Base-by-base conservation (phyloP, 2,329 filamentous ascomycete species). In the Fusarium floridanum region DNA sequence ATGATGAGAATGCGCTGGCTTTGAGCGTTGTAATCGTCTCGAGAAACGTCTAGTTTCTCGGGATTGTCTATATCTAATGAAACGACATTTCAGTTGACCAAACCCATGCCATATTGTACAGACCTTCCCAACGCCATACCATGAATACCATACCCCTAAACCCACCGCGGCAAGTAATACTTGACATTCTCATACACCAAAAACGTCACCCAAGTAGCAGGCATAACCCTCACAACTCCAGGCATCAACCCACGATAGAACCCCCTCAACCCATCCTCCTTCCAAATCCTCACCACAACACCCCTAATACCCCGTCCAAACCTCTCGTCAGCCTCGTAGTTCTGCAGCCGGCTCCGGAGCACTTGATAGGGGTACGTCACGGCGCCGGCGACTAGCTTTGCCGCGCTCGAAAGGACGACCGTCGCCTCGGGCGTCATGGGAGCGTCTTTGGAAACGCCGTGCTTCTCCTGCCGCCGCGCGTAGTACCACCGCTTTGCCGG, bases 361-460 rank as follows among this genome's bases (percentile, higher is more conserved):
- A 98, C 95, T 84, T 98, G 97, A 81, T 98, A 97, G 2, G 97
- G 97, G 81, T 98, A 99, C 9, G 96, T 98, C 63, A 92, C 91
- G 29, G 92, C 92, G n/a, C 95, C 95, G 1, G 97, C 96, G 74
- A 97, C 91, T 27, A 98, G 87, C 85, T 99, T 99, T 56, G 94
- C 92, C 5, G 91, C 83, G 29, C 93, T 94, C 45, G 94, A 97
- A 43, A 98, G 89, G 34, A 91, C 86, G n/a, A 98, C 85, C 41
- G 94, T 97, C 69, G 96, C 94, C 79, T 92, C 86, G 79, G 94
- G 95, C 61, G 87, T 88, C 69, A 97, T 85, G 55, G 76, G 76
- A 43, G 70, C 69, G 50, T 72, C 70, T 17, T 4, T 50, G 9
- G 45, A 16, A 12, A 72, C 61, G 53, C 70, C 76, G n/a, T 73